phyloP scores from a whole-genome alignment of 257 asterid genomes.

The Solanum commersonii region DNA sequence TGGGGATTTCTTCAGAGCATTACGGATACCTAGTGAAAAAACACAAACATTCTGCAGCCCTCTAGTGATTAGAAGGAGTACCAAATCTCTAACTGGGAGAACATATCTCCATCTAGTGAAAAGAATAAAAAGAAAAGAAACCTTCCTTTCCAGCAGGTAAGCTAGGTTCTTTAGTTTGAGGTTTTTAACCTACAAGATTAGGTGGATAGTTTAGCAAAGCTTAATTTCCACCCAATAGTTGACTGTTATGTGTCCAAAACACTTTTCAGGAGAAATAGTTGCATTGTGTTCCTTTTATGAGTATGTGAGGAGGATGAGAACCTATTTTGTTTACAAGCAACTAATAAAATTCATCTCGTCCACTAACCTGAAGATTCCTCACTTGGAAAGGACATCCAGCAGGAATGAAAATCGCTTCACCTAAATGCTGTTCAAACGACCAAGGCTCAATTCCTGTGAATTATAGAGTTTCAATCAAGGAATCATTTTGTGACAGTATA shows the following conservation, averaged over 20 bases:
- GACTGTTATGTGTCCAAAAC: background rate
- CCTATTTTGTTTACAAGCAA: background rate
- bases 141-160: background rate
- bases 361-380: constrained; percentile 78
- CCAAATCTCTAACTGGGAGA: background rate
- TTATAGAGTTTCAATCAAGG: background rate
- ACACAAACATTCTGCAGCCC: background rate
- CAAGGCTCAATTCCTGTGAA: constrained; percentile 84
- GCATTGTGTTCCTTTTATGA: background rate
- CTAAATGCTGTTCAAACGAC: constrained; percentile 84
- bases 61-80: background rate
- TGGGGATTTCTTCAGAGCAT: background rate
- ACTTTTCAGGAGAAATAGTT: background rate
- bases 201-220: background rate
- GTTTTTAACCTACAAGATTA: background rate
- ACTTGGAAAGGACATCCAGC: constrained; percentile 97
- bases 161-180: background rate
- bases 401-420: constrained; percentile 84
- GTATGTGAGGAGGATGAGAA: background rate
- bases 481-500: background rate
- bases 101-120: background rate
- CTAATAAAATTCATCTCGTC: background rate
- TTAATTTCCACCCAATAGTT: background rate
- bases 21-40: background rate
- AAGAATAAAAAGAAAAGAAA: background rate